These are phyloP conservation scores for Trifolium pratense DNA, from an alignment of 306 rosid species.

Conservation along the genomic window DNA sequence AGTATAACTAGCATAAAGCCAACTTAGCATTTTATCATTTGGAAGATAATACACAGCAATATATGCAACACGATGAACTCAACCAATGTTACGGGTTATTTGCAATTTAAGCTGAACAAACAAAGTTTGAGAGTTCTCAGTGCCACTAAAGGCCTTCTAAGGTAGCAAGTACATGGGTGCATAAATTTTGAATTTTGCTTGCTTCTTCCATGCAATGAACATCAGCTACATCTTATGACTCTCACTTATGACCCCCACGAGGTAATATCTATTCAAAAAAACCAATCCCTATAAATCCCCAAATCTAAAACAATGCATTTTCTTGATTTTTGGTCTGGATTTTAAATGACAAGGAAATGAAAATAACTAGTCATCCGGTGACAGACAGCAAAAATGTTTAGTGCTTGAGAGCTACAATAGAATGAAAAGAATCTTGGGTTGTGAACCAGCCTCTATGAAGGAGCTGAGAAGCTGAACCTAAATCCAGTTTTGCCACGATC, in stretches of 20 bases:
- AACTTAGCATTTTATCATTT: neutral
- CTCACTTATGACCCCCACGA: constrained; percentile 23
- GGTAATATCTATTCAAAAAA: constrained; percentile 34
- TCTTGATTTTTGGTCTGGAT: constrained; percentile 46
- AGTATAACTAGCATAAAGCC: constrained; percentile 5
- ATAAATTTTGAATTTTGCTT: constrained; percentile 31
- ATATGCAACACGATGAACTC: constrained; percentile 25
- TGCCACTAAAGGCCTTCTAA: constrained; percentile 35
- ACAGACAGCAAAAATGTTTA: constrained; percentile 31
- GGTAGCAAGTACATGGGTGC: constrained; percentile 27
- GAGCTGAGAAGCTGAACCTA: constrained; percentile 92
- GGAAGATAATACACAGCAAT: constrained; percentile 15
- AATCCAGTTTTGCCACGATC: constrained; percentile 92
- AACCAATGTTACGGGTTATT: constrained; percentile 34
- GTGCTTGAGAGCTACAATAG: constrained; percentile 38
- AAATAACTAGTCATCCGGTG: constrained; percentile 22
- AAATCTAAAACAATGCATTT: constrained; percentile 41
- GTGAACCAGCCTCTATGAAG: constrained; percentile 54
- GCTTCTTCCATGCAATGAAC: constrained; percentile 33
- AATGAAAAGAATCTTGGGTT: constrained; percentile 40
- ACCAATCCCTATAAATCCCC: constrained; percentile 44
- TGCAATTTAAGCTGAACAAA: constrained; percentile 39
- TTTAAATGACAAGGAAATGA: constrained; percentile 44
- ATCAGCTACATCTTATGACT: constrained; percentile 22
- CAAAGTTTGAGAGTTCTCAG: constrained; percentile 29